Evolutionary conservation across 192 early-diverging fungal genomes (phyloP).

Genomic region (Podochytrium sp.): DNA sequence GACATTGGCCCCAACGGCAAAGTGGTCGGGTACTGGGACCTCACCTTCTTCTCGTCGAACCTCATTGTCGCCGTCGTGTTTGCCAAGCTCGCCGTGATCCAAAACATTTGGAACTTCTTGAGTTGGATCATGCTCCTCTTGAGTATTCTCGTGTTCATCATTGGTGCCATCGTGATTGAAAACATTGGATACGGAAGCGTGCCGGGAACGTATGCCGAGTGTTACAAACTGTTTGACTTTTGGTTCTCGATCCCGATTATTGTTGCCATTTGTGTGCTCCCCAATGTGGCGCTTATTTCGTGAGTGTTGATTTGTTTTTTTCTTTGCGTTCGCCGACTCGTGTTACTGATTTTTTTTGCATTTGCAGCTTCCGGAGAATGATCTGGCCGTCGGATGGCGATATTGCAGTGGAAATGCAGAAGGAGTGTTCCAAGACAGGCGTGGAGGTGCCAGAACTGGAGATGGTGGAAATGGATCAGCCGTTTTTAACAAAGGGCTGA

Average conservation of each 20-base stretch:
- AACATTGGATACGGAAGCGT: constrained; percentile 34
- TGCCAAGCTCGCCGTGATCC: constrained; percentile 33
- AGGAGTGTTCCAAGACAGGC: background rate
- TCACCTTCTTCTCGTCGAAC: constrained; percentile 50
- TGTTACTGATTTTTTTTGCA: background rate
- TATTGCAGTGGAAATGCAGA: constrained; percentile 35
- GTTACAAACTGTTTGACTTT: constrained; percentile 40
- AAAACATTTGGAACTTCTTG: constrained; percentile 46
- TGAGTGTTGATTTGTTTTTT: constrained; percentile 25
- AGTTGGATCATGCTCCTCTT: constrained; percentile 30
- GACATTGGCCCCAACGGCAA: constrained; percentile 34
- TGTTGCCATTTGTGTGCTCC: constrained; percentile 29
- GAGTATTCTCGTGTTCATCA: constrained; percentile 32
- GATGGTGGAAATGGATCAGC: constrained; percentile 10
- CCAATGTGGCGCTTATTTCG: constrained; percentile 35
- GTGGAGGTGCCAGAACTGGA: constrained; percentile 10
- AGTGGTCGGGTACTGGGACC: constrained; percentile 49
- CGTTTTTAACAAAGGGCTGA: background rate
- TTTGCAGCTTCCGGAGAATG: constrained; percentile 25
- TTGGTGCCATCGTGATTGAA: constrained; percentile 42
- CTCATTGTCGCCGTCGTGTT: constrained; percentile 50
- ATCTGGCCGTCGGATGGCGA: constrained; percentile 37
- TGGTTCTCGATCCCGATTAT: constrained; percentile 34
- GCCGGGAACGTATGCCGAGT: constrained; percentile 35
- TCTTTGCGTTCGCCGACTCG: background rate